Percentiles rank a stretch among this genome's conserved stretches.
These are phyloP conservation scores for Kodamaea fukazawae DNA, from an alignment of 805 yeast species.

Conservation along the genomic window DNA sequence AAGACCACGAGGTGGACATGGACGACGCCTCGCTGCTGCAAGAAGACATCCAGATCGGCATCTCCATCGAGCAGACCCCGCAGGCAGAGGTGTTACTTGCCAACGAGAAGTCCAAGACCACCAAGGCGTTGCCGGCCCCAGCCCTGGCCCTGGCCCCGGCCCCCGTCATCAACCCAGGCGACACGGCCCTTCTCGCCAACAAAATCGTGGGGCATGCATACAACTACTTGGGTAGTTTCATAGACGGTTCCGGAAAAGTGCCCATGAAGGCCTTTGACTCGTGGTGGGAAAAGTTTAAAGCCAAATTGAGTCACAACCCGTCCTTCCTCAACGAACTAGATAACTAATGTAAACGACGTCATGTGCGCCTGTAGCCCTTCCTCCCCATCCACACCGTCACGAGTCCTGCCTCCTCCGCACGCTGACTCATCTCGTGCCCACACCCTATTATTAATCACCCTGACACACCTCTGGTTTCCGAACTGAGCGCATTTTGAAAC, in stretches of 20 bases:
- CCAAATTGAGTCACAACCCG: conserved; percentile 76
- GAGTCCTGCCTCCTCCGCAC: neutral
- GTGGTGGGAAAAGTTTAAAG: conserved; percentile 93
- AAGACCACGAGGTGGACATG: conserved; percentile 36
- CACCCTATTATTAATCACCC: neutral
- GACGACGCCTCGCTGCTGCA: conserved; percentile 29
- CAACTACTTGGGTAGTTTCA: conserved; percentile 84
- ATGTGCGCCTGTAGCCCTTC: too few relatives aligned
- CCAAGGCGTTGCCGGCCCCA: conserved; percentile 21
- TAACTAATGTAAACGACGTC: conserved; percentile 9
- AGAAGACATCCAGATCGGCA: conserved; percentile 59
- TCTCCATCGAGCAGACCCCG: conserved; percentile 79
- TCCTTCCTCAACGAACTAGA: conserved; percentile 58
- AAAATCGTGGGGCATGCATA: conserved; percentile 91
- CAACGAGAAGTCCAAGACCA: conserved; percentile 33
- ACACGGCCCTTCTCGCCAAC: conserved; percentile 64
- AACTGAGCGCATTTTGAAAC: too few relatives aligned
- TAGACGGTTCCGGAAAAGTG: conserved; percentile 76
- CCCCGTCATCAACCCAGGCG: conserved; percentile 17
- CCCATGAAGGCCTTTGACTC: conserved; percentile 83
- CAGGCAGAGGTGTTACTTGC: conserved; percentile 61
- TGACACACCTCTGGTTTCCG: neutral
- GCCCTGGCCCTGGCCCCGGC: conserved; percentile 18
- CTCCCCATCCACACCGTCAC: neutral
- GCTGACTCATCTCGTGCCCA: neutral